Conservation (phyloP, 306 rosid genomes). For the Senna tora region DNA sequence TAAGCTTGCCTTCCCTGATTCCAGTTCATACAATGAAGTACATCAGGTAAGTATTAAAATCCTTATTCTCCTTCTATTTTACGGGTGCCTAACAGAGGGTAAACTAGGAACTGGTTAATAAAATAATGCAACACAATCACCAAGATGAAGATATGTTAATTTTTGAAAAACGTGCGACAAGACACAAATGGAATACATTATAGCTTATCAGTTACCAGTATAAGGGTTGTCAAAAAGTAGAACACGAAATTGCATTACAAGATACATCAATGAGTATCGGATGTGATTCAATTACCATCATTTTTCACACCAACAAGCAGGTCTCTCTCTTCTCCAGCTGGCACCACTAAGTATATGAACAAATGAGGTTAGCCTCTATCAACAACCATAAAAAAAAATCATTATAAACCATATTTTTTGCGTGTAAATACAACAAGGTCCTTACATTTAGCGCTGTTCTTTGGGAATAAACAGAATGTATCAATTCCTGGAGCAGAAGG, state of each 20-base stretch:
- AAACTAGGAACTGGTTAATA: neutral
- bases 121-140: slow-evolving; percentile 9
- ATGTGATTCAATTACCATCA: slow-evolving; percentile 61
- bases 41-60: slow-evolving; percentile 35
- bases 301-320: slow-evolving; percentile 84
- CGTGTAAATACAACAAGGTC: neutral
- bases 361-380: slow-evolving; percentile 25
- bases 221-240: neutral
- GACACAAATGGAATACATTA: slow-evolving; percentile 14
- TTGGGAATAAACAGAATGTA: slow-evolving; percentile 73
- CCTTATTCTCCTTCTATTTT: slow-evolving; percentile 16
- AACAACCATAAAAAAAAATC: slow-evolving; percentile 10
- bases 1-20: slow-evolving; percentile 79
- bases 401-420: neutral
- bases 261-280: neutral
- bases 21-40: slow-evolving; percentile 40
- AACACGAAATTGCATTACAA: slow-evolving; percentile 16
- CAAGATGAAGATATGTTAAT: slow-evolving; percentile 7
- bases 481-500: slow-evolving; percentile 80
- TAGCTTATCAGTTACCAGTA: slow-evolving; percentile 10
- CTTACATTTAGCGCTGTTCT: slow-evolving; percentile 74
- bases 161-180: neutral
- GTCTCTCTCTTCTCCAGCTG: slow-evolving; percentile 88
- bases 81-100: slow-evolving; percentile 3
- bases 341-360: slow-evolving; percentile 62